Percentiles rank a stretch among this genome's conserved stretches.
Conservation (phyloP, 257 asterid species). For the Solanum tacnaense region DNA sequence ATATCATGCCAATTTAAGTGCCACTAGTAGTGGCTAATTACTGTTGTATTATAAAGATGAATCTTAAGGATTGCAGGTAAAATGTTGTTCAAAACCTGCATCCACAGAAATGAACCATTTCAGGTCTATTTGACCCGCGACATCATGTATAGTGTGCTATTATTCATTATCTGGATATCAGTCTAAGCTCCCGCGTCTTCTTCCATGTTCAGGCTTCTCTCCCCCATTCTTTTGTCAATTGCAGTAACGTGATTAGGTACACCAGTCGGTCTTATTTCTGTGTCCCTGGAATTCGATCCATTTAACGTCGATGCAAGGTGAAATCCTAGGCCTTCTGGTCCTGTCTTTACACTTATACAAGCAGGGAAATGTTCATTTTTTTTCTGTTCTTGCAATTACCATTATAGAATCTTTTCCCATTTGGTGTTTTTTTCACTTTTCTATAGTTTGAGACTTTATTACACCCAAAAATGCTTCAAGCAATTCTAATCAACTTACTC, state of each 20-base stretch:
- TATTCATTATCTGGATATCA: background rate
- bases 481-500: too few relatives aligned
- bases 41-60: background rate
- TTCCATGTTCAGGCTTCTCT: background rate
- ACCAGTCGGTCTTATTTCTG: background rate
- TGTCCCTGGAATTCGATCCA: background rate
- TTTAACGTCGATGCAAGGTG: background rate
- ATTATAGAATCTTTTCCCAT: background rate
- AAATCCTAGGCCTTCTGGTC: background rate
- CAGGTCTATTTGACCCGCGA: background rate
- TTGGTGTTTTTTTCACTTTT: background rate
- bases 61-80: background rate
- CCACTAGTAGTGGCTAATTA: background rate
- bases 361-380: background rate
- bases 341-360: background rate
- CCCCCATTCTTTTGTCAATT: background rate
- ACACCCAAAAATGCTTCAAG: background rate
- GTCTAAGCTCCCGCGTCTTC: background rate
- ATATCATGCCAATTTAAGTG: background rate
- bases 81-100: background rate
- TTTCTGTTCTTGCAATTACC: background rate
- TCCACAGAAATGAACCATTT: conserved; percentile 2
- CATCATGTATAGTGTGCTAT: background rate
- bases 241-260: background rate
- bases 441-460: background rate